Evolutionary conservation across 2,329 filamentous ascomycete species (phyloP).

Genomic region (Fusarium poae): DNA sequence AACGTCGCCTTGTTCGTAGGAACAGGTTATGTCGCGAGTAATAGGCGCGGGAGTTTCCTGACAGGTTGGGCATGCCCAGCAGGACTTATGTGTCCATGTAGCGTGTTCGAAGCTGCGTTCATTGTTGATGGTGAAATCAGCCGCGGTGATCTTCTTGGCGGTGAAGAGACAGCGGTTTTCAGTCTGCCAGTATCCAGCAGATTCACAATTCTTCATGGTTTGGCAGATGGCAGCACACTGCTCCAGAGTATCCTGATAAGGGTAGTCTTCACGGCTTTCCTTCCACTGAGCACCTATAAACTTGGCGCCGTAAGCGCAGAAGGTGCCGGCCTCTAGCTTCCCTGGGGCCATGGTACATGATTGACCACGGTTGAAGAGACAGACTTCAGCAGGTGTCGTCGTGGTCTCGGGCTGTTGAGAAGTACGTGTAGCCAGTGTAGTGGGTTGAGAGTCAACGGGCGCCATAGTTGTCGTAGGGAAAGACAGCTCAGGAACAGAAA

Average conservation of each 20-base stretch:
- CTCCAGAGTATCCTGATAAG: background rate
- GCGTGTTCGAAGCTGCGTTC: conserved; percentile 1
- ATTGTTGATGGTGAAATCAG: background rate
- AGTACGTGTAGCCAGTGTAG: background rate
- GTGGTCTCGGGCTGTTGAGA: background rate
- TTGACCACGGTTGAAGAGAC: background rate
- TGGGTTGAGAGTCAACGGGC: background rate
- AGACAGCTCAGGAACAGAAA: background rate
- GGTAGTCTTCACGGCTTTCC: background rate
- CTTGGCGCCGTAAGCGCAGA: background rate
- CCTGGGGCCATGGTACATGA: background rate
- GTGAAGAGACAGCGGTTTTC: background rate
- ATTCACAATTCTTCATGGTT: background rate
- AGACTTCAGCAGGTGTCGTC: background rate
- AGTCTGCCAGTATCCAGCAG: background rate
- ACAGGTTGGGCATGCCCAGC: conserved; percentile 15
- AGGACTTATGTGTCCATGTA: background rate
- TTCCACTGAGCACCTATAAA: background rate
- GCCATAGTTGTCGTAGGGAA: background rate
- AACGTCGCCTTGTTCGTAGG: background rate
- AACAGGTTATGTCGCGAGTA: background rate
- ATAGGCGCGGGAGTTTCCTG: background rate
- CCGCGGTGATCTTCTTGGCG: background rate
- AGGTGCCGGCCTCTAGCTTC: background rate
- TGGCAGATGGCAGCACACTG: background rate